Evolutionary conservation across 2,329 filamentous ascomycete genomes (phyloP), one percentile per base, ranked within the genome.

Genomic region (Hymenoscyphus repandus): DNA sequence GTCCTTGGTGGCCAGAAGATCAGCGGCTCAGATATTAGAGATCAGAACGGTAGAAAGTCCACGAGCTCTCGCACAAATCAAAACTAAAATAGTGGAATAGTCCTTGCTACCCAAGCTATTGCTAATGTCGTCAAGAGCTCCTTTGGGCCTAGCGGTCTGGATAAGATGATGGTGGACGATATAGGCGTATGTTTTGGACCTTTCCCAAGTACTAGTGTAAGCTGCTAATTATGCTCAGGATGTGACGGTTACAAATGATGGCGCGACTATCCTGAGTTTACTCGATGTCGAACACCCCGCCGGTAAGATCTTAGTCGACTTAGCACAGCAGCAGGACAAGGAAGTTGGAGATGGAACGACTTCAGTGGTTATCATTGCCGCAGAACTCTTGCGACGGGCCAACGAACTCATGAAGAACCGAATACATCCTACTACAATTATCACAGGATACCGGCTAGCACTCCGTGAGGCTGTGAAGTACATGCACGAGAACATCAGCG

Each of bases 141-240:
- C 13, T 99, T 99, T 68, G 93, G 93, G 50, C 93, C 93, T 46
- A 96, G 90, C 56, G 93, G 93, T 44, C 80, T 99, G 60, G 93
- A 99, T 71, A 99, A 99, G 82, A 99, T 99, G 93, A 97, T 99
- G 93, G 93, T 99, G 64, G 93, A 99, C 74, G 93, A 99, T 69
- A 97, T 99, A 70, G 93, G 93, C 67, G 86, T 90, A 81, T 64
- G 84, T 64, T 51, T 50, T 20, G 41, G 44, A 43, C 22, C 34
- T 51, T 34, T 37, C 42, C 39, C 32, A 20, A 45, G 49, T 45
- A 39, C 20, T 27, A n/a, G 31, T 40, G 9, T 13, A 46, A 34
- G 20, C 44, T 50, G 50, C 62, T 66, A 49, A 66, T 40, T 44
- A 42, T 47, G 41, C 22, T 32, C 63, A 90, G 86, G 93, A 99